Base-by-base conservation (phyloP, 2,329 filamentous ascomycete genomes). In the Lecanicillium sp. region DNA sequence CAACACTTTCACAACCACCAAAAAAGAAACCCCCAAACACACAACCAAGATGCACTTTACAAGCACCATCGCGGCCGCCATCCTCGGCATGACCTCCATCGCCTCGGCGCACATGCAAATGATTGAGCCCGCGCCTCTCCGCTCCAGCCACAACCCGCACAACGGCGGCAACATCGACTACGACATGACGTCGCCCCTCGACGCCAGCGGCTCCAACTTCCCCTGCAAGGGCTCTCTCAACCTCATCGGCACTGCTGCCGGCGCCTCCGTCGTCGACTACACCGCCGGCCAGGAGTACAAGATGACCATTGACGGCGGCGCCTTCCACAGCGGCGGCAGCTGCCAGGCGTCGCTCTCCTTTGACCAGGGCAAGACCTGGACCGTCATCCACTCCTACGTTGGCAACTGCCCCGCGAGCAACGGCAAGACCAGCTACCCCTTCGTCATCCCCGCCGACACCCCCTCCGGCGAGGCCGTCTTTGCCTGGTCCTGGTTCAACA, bases 401-500 rank as follows among this genome's bases (percentile, higher is more conserved):
- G 74, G 74, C 33, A 64, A 66, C 55, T 77, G 72, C 49, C 72
- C 73, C n/a, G 53, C 57, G 5, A 32, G 27, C 29, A 33, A 50
- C 14, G 58, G 58, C 39, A 60, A 63, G 11, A 64, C 68, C 31
- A 70, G 61, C 40, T 85, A 81, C 59, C 61, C 71, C 48, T 89
- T 89, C 59, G 74, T 67, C 22, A 62, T 89, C 22, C 84, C 84
- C 8, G 58, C 62, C 3, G 77, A 81, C 47, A 75, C 77, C 2
- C 76, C 77, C n/a, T 53, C 60, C 44, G 66, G 60, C 60, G 73
- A 79, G 25, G 81, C 77, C 41, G 58, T 89, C 32, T 73, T 89
- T 36, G 77, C 79, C 28, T 90, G 86, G 86, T 79, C 77, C 18
- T 86, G 81, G 81, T 81, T 84, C 64, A 87, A 87, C 67, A 66